Base-by-base conservation (phyloP, 176 grass and related monocot genomes). In the Oryza glaberrima region DNA sequence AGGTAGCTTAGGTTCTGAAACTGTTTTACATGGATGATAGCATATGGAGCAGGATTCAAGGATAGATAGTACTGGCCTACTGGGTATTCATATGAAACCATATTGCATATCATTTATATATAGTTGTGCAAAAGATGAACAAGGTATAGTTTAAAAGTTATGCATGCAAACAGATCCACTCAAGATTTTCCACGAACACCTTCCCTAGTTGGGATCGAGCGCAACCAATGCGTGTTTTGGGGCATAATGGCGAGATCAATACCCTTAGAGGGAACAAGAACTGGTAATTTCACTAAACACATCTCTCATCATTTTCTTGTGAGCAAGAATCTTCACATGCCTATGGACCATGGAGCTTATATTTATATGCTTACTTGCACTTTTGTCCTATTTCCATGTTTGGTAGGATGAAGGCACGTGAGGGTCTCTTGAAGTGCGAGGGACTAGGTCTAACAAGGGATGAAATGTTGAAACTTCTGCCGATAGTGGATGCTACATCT, bases 351-450 rank as follows among this genome's bases (percentile, higher is more conserved):
- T 69, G 25, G 13, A 9, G 60, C 35, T 60, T 75, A 9, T 35
- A 69, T 25, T 73, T 48, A 38, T 48, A 41, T 34, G 32, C 34
- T 68, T 41, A 38, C 51, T 58, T 76, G 69, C 40, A 34, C 72
- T 44, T 4, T 54, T 23, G 9, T 75, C n/a, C 15, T 69, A 49
- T 67, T 75, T 77, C 15, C 17, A 6, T 70, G 28, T 58, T 81
- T 81, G 43, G 58, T 49, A 97, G 94, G 94, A 97, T 97, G 91
- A 97, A 82, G 67, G 94, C 94, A 82, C 94, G 94, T 2, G 94
- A 97, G 80, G 92, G 94, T 69, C 85, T 94, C 49, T 73, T 97
- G 35, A 82, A 97, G 81, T 97, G 91, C 28, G 86, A 94, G 68
- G 58, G 70, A 61, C 85, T 97, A 9, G 91, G 88, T 34, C 84